Percentiles rank a stretch among this genome's conserved stretches.
Evolutionary conservation across 1,139 yeast species (phyloP).

Genomic region (Taiozyma sp.): DNA sequence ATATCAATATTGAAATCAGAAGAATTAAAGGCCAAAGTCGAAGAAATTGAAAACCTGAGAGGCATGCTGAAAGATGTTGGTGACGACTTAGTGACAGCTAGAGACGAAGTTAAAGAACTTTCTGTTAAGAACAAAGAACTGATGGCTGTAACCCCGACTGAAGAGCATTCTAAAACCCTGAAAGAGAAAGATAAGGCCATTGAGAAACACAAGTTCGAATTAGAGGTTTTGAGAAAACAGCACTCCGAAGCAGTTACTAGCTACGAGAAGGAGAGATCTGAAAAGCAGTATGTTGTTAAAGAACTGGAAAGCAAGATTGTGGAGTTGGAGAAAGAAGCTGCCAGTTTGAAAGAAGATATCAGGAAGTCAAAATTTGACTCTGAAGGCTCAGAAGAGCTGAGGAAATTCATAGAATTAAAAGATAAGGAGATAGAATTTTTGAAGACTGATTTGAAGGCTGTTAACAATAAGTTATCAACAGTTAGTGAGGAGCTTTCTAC

Average conservation of each 20-base stretch:
- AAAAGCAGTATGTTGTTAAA: conserved; percentile 2
- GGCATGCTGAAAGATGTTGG: conserved; percentile 77
- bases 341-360: conserved; percentile 9
- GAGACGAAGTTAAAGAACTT: conserved; percentile 32
- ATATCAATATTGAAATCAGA: conserved; percentile 5
- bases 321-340: background rate
- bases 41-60: conserved; percentile 38
- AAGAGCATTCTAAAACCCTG: background rate
- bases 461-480: conserved; percentile 1
- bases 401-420: background rate
- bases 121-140: conserved; percentile 10
- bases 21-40: conserved; percentile 15
- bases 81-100: conserved; percentile 61
- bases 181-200: conserved; percentile 5
- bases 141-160: conserved; percentile 1
- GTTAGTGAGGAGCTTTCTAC: conserved; percentile 9
- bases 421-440: background rate
- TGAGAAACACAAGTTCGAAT: conserved; percentile 23
- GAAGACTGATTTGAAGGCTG: conserved; percentile 6
- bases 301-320: background rate
- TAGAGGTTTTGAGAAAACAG: conserved; percentile 30
- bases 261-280: conserved; percentile 26
- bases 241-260: conserved; percentile 30
- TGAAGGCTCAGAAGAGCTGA: background rate
- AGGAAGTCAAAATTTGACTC: background rate